Base-by-base conservation (phyloP, 148 eudicot species). In the Camellia lanceoleosa region DNA sequence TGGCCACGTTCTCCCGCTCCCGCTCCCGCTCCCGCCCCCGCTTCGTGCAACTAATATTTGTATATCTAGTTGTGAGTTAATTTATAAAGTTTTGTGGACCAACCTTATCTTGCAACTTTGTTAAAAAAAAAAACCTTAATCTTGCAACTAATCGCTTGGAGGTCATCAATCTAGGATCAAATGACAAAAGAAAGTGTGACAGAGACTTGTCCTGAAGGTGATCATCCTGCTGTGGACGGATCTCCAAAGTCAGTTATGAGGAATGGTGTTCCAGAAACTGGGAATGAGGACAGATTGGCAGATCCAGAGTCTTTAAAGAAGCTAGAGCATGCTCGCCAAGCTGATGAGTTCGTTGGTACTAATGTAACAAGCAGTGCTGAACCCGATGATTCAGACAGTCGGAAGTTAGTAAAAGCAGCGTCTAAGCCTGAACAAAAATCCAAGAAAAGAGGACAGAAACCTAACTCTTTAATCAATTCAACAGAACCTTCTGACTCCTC, bases 191-290 rank as follows among this genome's bases (percentile, higher is more conserved):
- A 90, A 82, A 78, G 80, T 42, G 76, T 79, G 54, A 66, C 84
- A 15, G 91, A 83, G 75, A 84, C 73, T 67, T 79, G 78, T 78
- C 77, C 87, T 49, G 86, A 68, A 23, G 79, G 76, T 68, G 86
- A 77, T 64, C 75, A 63, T 60, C 64, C 77, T 55, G 46, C 64
- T 46, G 80, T 62, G 42, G 84, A 63, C 59, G 61, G 80, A 71
- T 87, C 92, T 52, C 85, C 87, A 23, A 91, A 89, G 81, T 77
- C 91, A 74, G 83, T 75, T 75, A 78, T 80, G 86, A 88, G 92
- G 84, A 92, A 92, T 76, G 92, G 95, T 70, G 70, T 62, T 64
- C 59, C 85, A 56, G 88, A 82, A 67, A 83, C 83, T 65, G 82
- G 68, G 51, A 71, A 71, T 74, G 90, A 84, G 73, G 89, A 84